Evolutionary conservation across 2,329 filamentous ascomycete genomes (phyloP).

Genomic region (Colletotrichum cereale): DNA sequence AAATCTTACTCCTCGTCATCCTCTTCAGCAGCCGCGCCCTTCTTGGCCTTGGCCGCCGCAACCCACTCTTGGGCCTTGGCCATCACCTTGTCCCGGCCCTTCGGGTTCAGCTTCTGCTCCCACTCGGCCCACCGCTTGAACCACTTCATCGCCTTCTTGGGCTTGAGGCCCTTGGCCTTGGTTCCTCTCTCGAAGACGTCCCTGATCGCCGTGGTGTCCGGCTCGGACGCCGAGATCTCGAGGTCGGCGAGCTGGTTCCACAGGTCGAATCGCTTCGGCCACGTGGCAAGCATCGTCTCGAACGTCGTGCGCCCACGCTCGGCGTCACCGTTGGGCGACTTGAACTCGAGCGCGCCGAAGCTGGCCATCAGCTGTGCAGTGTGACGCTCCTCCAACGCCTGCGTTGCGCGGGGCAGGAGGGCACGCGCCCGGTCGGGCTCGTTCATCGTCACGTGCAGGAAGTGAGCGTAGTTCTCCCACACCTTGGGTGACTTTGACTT

Average conservation of each 20-base stretch:
- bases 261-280: conserved; percentile 89
- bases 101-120: conserved; percentile 70
- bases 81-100: conserved; percentile 78
- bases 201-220: conserved; percentile 71
- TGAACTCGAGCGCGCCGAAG: conserved; percentile 94
- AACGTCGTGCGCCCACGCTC: conserved; percentile 97
- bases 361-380: conserved; percentile 81
- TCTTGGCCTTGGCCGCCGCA: conserved; percentile 61
- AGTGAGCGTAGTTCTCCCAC: conserved; percentile 95
- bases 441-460: conserved; percentile 81
- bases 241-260: conserved; percentile 95
- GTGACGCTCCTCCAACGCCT: conserved; percentile 79
- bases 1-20: conserved; percentile 50
- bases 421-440: conserved; percentile 81
- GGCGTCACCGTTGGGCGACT: conserved; percentile 81
- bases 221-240: conserved; percentile 73
- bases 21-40: conserved; percentile 55
- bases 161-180: conserved; percentile 78
- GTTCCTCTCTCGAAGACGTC: conserved; percentile 86
- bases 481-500: conserved; percentile 83
- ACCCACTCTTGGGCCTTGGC: conserved; percentile 80
- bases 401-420: conserved; percentile 85
- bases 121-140: conserved; percentile 94
- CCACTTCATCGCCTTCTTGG: conserved; percentile 85
- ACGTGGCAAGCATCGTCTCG: conserved; percentile 85